Evolutionary conservation across 2,329 filamentous ascomycete genomes (phyloP).

Genomic region (Cordyceps sp.): DNA sequence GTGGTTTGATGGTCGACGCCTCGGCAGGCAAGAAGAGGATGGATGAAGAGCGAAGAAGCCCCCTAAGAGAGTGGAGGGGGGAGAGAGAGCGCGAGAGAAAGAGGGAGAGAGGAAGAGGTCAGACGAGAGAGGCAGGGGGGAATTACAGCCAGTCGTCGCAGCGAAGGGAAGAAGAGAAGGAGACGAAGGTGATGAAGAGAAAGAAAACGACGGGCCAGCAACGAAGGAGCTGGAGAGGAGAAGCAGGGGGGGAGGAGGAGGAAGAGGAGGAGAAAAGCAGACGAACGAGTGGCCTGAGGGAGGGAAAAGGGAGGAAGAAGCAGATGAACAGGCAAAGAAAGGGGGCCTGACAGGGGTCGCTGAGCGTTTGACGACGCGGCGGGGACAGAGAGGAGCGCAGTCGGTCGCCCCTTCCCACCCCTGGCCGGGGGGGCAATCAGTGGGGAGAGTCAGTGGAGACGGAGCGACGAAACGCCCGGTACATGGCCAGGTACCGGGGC

Average conservation of each 20-base stretch:
- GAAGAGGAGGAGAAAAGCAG: not conserved
- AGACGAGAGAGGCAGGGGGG: not conserved
- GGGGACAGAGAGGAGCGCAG: too few relatives aligned
- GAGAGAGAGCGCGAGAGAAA: not conserved
- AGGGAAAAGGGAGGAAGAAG: not conserved
- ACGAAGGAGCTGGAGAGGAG: not conserved
- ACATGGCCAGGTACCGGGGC: too few relatives aligned
- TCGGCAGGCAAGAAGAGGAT: not conserved
- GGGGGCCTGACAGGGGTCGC: not conserved
- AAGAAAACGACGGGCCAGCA: not conserved
- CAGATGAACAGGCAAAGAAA: not conserved
- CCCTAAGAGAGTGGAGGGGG: not conserved
- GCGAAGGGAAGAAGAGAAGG: not conserved
- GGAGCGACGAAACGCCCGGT: too few relatives aligned
- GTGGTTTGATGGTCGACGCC: not conserved
- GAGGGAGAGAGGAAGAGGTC: not conserved
- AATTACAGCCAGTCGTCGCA: not conserved
- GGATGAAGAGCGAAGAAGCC: not conserved
- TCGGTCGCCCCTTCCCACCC: too few relatives aligned
- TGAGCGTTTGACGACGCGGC: too few relatives aligned
- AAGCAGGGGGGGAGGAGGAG: not conserved
- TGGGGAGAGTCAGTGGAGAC: too few relatives aligned
- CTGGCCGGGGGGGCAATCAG: too few relatives aligned
- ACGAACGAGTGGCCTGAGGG: too few relatives aligned
- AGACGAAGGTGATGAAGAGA: not conserved